Conservation (phyloP, 805 yeast genomes). For the Kockiozyma suomiensis region DNA sequence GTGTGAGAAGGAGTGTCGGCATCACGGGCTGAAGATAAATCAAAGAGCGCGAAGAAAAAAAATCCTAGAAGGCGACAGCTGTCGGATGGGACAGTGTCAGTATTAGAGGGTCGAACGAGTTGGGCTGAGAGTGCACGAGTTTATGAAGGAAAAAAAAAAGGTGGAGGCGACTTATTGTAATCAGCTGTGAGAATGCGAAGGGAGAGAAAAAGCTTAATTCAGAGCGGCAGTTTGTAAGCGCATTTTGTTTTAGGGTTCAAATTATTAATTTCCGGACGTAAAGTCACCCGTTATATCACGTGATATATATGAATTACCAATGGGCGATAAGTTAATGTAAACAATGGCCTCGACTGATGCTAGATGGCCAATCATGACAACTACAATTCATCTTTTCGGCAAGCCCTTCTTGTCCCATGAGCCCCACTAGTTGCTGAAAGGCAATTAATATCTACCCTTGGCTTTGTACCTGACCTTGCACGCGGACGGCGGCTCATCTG, state of each 20-base stretch:
- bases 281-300: background rate
- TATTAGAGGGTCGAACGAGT: too few relatives aligned
- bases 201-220: background rate
- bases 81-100: too few relatives aligned
- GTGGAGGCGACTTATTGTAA: background rate
- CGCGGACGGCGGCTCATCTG: too few relatives aligned
- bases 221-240: slow-evolving; percentile 14
- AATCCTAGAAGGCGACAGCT: background rate
- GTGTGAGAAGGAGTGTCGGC: slow-evolving; percentile 31
- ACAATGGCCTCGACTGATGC: background rate
- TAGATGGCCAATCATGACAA: slow-evolving; percentile 1
- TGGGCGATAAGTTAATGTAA: background rate
- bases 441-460: background rate
- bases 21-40: background rate
- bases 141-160: background rate
- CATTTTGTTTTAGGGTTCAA: background rate
- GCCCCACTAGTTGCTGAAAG: background rate
- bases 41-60: background rate
- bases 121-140: too few relatives aligned
- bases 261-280: background rate
- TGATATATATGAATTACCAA: background rate
- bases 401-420: too few relatives aligned
- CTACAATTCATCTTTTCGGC: background rate
- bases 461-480: background rate
- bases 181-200: background rate